Base-by-base conservation (phyloP, 2,329 filamentous ascomycete species). In the Ciborinia camelliae region DNA sequence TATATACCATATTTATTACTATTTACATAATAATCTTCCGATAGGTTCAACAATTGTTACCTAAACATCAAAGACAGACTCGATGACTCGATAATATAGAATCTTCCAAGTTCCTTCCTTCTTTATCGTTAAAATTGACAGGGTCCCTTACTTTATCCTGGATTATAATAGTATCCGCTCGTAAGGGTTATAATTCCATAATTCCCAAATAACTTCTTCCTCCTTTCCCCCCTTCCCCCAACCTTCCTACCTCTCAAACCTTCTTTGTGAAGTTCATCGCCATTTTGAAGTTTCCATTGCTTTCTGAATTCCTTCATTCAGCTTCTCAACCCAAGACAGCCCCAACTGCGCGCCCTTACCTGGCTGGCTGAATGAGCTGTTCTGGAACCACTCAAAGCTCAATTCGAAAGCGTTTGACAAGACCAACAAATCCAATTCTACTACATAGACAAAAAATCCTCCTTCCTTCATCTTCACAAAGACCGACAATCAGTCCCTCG, bases 331-430 rank as follows among this genome's bases (percentile, higher is more conserved):
- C 23, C 14, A 50, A 37, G 57, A 48, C 20, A 39, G 50, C 15
- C 15, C 18, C 28, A 39, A 43, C 23, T 52, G n/a, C 47, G 7
- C 32, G 32, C 58, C 58, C 23, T 8, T 48, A 63, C 52, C 23
- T 41, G 32, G 30, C n/a, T 63, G 51, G 61, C 61, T 63, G 61
- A 48, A 63, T 50, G 61, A 57, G n/a, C 28, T 62, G 23, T 55
- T 58, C 52, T 57, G 51, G 41, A 58, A 23, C 37, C 41, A 52
- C 50, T 20, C 60, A 47, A 37, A 35, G 10, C 37, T 63, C 61
- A 50, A 39, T 63, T 23, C 51, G 54, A 58, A 41, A 50, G 3
- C 52, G 39, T 37, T 63, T 63, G 53, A 37, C 52, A 41, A 48
- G 10, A 37, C 52, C 51, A 63, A 57, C 61, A 48, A 47, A 58